Base-by-base conservation (phyloP, 2,329 filamentous ascomycete species). In the Mycogone perniciosa region DNA sequence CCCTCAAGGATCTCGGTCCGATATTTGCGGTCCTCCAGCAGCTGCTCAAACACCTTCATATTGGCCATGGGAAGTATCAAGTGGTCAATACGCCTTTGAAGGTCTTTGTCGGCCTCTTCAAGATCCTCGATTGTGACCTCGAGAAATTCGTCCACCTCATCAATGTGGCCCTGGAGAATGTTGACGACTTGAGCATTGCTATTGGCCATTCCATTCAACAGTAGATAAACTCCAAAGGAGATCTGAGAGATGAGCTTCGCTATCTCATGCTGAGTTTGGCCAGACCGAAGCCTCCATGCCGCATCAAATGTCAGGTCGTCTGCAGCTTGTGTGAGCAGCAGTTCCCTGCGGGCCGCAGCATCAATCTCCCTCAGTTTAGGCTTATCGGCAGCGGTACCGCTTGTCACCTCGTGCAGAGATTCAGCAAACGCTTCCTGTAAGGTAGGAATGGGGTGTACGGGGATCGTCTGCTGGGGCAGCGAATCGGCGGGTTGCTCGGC, bases 231-330 rank as follows among this genome's bases (percentile, higher is more conserved):
- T 20, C 93, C 92, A 67, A 97, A 97, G 1, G 89, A 86, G 59
- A 97, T 91, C 68, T 97, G 92, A 11, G 92, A 85, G 64, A 95
- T 81, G 44, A 96, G 80, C 71, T 96, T 96, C 75, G 86, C 85
- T 53, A 97, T 74, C 56, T 95, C 89, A 64, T 97, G 93, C 63
- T 89, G 86, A 61, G 82, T 80, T 64, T 93, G 88, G 40, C 82
- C 83, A 0, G 83, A 78, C 48, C 84, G 82, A 65, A 87, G 84
- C 52, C 85, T 82, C 89, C 91, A 96, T 64, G 81, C 71, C 44
- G 84, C 80, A 47, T 82, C 84, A 64, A 88, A 86, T 9, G 89
- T 80, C 10, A 83, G 80, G 52, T 88, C 86, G 53, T 84, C 83
- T 52, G 83, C 77, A 35, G 77, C 75, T 56, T 82, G 81, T 54